Conservation (phyloP, 306 rosid species). For the Rubus idaeus region DNA sequence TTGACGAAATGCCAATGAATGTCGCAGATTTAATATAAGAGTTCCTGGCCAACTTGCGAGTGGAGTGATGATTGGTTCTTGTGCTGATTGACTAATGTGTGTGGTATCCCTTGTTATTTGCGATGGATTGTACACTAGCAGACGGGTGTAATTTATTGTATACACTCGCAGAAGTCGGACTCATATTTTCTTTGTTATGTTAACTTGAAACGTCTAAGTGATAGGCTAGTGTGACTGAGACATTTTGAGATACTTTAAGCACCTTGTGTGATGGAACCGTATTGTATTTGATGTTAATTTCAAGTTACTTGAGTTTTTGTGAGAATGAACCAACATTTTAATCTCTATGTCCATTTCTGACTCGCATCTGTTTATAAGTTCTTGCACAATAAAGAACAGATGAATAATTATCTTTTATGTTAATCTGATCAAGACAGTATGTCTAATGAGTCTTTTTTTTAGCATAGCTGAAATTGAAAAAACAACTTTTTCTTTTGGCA, state of each 20-base stretch:
- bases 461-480: no score
- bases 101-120: neutral
- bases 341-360: neutral
- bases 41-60: conserved; percentile 15
- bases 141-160: neutral
- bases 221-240: conserved; percentile 1
- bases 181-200: neutral
- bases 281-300: neutral
- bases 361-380: neutral
- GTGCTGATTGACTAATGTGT: conserved; percentile 1
- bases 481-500: no score
- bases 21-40: conserved; percentile 85
- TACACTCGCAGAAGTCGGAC: neutral
- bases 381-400: no score
- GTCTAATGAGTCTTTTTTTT: no score
- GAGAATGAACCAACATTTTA: neutral
- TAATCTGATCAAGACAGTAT: no score
- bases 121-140: conserved; percentile 1
- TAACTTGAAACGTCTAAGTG: neutral
- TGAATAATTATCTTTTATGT: no score
- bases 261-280: neutral
- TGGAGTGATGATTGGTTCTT: conserved; percentile 29
- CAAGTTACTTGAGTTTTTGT: neutral
- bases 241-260: neutral
- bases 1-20: conserved; percentile 99